Evolutionary conservation across 352 stramenopile genomes (phyloP).

Genomic region (Saprolegnia diclina): DNA sequence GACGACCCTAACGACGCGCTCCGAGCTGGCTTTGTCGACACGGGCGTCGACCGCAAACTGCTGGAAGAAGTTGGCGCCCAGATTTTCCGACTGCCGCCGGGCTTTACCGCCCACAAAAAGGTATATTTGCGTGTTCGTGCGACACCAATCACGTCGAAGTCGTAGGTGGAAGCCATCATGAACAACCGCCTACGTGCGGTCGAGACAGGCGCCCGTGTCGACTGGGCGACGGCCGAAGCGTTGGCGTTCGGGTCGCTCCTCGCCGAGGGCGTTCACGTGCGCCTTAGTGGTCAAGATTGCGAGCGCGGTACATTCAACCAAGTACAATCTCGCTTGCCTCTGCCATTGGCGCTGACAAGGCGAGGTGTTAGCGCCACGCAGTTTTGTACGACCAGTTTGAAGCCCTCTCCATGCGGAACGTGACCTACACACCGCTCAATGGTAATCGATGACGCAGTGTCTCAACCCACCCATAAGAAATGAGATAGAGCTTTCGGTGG

Average conservation of each 20-base stretch:
- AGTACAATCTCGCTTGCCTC: slow-evolving; percentile 34
- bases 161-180: slow-evolving; percentile 66
- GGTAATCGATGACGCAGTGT: slow-evolving; percentile 10
- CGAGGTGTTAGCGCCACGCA: slow-evolving; percentile 50
- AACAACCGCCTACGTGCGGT: slow-evolving; percentile 74
- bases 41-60: slow-evolving; percentile 65
- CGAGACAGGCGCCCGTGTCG: slow-evolving; percentile 73
- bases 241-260: slow-evolving; percentile 86
- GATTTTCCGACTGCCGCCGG: slow-evolving; percentile 71
- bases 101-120: slow-evolving; percentile 80
- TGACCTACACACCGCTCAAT: slow-evolving; percentile 95
- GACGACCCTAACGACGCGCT: neutral
- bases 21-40: slow-evolving; percentile 25
- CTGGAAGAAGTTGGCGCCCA: slow-evolving; percentile 69
- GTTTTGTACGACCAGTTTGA: slow-evolving; percentile 86
- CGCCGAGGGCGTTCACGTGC: slow-evolving; percentile 73
- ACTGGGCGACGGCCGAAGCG: slow-evolving; percentile 84
- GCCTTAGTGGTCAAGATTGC: slow-evolving; percentile 82
- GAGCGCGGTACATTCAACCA: slow-evolving; percentile 87
- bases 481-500: slow-evolving; percentile 19
- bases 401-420: slow-evolving; percentile 63
- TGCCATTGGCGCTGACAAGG: too few species aligned
- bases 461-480: neutral
- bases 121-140: slow-evolving; percentile 21
- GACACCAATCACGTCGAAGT: neutral